Base-by-base conservation (phyloP, 768 basidiomycete species). In the Ramaria sp. region DNA sequence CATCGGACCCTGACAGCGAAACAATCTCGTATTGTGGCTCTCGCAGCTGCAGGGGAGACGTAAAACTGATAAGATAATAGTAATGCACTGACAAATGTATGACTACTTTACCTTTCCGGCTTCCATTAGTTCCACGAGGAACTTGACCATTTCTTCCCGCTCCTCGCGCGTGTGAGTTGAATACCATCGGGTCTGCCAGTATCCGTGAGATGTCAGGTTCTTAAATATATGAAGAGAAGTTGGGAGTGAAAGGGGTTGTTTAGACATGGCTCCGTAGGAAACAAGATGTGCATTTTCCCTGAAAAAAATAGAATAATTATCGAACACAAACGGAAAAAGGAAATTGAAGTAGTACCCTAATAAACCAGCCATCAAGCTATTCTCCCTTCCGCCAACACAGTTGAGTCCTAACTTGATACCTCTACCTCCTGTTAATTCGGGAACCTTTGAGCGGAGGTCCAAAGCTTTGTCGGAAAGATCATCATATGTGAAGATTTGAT, bases 201-300 rank as follows among this genome's bases (percentile, higher is more conserved):
- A 89, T 5, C 88, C 90, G 48, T 79, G 83, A 22, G 75, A 73
- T 0, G 76, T 83, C 59, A 93, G 70, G 64, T 88, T 85, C 59
- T 82, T 88, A 73, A 94, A 94, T 57, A 94, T 90, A 67, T 88
- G 83, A 20, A 82, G 70, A 0, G 85, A 85, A 0, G 86, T 83
- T 1, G 91, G 85, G 20, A 94, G 64, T 1, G 80, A 76, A 16
- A 94, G 66, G 0, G 90, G 88, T 50, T 83, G 75, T 63, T 85
- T 90, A 1, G 90, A 85, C 90, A 94, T 93, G 5, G 86, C 89
- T 27, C 91, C 91, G 52, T 93, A 94, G 0, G 91, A 88, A 7
- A 92, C 82, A 12, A 92, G 73, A 58, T 86, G 84, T 2, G 83
- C 80, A 59, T 84, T 70, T 41, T 72, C 67, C 12, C 62, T 63